phyloP scores from a whole-genome alignment of 345 rosid species.

The Lepidium africanum region DNA sequence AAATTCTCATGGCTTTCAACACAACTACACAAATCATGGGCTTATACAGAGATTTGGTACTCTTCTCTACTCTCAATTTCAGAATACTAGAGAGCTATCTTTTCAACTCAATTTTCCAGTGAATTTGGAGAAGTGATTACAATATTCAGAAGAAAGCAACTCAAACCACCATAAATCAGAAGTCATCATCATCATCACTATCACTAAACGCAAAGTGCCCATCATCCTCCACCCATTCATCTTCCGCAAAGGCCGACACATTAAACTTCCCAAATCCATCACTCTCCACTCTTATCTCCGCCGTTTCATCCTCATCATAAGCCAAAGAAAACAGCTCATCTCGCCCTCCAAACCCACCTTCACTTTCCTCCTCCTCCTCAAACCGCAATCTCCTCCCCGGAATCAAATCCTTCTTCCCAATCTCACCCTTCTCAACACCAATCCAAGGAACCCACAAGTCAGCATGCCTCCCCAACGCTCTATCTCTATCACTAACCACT shows the following conservation, averaged over 20 bases:
- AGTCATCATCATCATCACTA: slow-evolving; percentile 32
- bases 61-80: too few species aligned
- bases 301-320: slow-evolving; percentile 34
- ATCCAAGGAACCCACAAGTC: slow-evolving; percentile 93
- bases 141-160: neutral
- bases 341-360: slow-evolving; percentile 18
- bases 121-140: neutral
- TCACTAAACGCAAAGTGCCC: slow-evolving; percentile 34
- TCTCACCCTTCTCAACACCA: slow-evolving; percentile 71
- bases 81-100: neutral
- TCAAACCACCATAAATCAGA: neutral
- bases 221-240: slow-evolving; percentile 49
- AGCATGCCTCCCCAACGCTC: slow-evolving; percentile 64
- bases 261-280: slow-evolving; percentile 41
- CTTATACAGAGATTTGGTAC: too few species aligned
- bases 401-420: slow-evolving; percentile 62
- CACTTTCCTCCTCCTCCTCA: slow-evolving; percentile 22
- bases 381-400: slow-evolving; percentile 36
- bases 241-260: slow-evolving; percentile 65
- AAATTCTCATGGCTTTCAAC: too few species aligned
- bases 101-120: neutral
- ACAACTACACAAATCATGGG: too few species aligned
- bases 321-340: slow-evolving; percentile 43
- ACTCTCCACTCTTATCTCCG: slow-evolving; percentile 40
- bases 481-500: slow-evolving; percentile 66